Evolutionary conservation across 192 early-diverging fungal species (phyloP).

Genomic region (Umbelopsis ramanniana): DNA sequence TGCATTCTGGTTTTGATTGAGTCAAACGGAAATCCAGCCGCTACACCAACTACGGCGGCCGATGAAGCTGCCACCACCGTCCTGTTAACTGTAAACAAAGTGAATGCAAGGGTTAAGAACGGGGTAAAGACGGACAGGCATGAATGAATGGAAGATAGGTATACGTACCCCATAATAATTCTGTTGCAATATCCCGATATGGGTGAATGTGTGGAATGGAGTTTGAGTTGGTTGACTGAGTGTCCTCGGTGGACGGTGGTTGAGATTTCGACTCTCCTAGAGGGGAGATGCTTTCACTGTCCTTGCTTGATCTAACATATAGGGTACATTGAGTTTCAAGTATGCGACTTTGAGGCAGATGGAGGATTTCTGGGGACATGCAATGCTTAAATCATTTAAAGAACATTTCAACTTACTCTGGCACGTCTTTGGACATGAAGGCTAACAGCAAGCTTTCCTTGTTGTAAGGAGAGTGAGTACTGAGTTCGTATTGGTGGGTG

Average conservation of each 20-base stretch:
- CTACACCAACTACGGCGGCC: conserved; percentile 69
- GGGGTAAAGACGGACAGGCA: not conserved
- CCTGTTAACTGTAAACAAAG: conserved; percentile 51
- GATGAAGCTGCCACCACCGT: conserved; percentile 72
- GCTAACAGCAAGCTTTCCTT: conserved; percentile 7
- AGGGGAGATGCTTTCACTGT: not conserved
- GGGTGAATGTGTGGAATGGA: not conserved
- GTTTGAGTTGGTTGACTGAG: not conserved
- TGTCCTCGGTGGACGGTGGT: not conserved
- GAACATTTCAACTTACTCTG: not conserved
- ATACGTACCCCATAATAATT: conserved; percentile 4
- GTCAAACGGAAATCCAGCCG: conserved; percentile 87
- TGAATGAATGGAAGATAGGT: not conserved
- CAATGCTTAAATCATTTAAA: not conserved
- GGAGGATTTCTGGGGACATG: not conserved
- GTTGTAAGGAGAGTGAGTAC: not conserved
- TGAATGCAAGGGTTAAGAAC: not conserved
- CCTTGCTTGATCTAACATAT: conserved; percentile 5
- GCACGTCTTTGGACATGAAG: conserved; percentile 2
- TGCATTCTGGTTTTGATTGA: conserved; percentile 98
- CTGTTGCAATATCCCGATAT: conserved; percentile 8
- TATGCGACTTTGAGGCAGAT: too few species aligned
- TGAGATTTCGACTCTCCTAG: not conserved
- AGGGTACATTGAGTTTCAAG: too few species aligned
- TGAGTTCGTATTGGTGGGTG: not conserved